A percentile compares a stretch with the other conserved stretches of the same genome.
These are phyloP conservation scores for Colletotrichum musae DNA, from an alignment of 2,329 filamentous ascomycete genomes.

Conservation along the genomic window DNA sequence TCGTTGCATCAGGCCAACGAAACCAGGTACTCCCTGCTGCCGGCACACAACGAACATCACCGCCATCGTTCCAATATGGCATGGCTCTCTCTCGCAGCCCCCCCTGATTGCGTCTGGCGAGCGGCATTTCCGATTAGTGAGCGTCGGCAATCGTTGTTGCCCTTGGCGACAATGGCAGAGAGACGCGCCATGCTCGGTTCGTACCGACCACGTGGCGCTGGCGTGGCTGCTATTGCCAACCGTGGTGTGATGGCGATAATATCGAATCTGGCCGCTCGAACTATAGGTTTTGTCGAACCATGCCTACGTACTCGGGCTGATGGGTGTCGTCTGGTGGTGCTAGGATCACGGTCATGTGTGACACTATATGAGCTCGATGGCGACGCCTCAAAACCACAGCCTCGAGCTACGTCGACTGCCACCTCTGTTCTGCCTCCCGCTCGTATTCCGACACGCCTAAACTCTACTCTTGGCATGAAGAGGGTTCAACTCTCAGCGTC, in stretches of 20 bases:
- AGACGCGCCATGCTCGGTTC: constrained; percentile 9
- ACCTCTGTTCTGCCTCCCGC: background rate
- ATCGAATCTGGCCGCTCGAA: background rate
- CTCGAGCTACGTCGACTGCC: background rate
- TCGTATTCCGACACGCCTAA: background rate
- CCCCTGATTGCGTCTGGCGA: constrained; percentile 3
- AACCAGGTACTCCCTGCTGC: background rate
- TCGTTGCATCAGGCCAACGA: background rate
- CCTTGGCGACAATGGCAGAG: background rate
- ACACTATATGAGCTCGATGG: background rate
- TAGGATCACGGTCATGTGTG: background rate
- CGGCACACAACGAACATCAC: background rate
- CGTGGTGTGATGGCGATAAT: constrained; percentile 6
- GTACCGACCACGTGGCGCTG: constrained; percentile 15
- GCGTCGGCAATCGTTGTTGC: background rate
- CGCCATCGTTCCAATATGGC: background rate
- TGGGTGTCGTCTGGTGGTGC: too few relatives aligned
- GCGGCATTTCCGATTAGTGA: constrained; percentile 7
- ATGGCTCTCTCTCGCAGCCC: background rate
- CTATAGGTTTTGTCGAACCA: constrained; percentile 11
- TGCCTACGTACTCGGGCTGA: background rate
- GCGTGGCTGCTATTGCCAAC: background rate
- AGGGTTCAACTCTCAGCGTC: too few relatives aligned
- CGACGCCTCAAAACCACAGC: background rate
- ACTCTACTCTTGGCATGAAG: too few relatives aligned